Base-by-base conservation (phyloP, 257 asterid species). In the Phtheirospermum japonicum region DNA sequence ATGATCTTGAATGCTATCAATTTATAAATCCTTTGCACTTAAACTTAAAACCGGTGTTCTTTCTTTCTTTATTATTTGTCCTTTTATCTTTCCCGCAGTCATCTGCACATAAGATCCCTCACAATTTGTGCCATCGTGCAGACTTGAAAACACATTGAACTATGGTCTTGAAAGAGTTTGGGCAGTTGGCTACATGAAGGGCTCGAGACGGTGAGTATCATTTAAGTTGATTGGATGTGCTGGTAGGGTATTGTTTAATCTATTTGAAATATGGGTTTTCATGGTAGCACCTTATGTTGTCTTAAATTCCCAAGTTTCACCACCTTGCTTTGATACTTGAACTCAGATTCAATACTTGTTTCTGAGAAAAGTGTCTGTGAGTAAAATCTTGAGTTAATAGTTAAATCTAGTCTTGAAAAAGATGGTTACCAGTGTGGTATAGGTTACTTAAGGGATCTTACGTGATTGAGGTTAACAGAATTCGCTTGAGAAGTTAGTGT, bases 161-260 rank as follows among this genome's bases (percentile, higher is more conserved):
- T 93, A 93, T 82, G 90, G 97, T 46, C 93, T 93, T 80, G 99
- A 93, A 76, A 81, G 99, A 81, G 99, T 93, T 70, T 93, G 99
- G 97, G 90, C 97, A 30, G 76, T 89, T 64, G 99, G 99, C 66
- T 89, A 79, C 87, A 83, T 84, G 66, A 93, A 81, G 80, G 85
- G 97, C 67, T 93, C 99, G 23, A 83, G 99, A 78, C 75, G 99
- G 99, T 89, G 76, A 76, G 86, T 64, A 49, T 18, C 52, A 49
- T 61, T 62, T 26, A 60, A 39, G 58, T 61, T 69, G 32, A 68
- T 42, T 42, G 63, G 7, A 46, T 42, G 30, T 51, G 54, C 61
- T 71, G 61, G 57, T 53, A 57, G 57, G 31, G 40, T 8, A 37
- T 51, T 53, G 7, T 48, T 40, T 56, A 17, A 13, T 33, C 23